A percentile compares a stretch with the other conserved stretches of the same genome.
phyloP scores from a whole-genome alignment of 1,284 basidiomycete genomes.

The Marasmius tenuissimus region DNA sequence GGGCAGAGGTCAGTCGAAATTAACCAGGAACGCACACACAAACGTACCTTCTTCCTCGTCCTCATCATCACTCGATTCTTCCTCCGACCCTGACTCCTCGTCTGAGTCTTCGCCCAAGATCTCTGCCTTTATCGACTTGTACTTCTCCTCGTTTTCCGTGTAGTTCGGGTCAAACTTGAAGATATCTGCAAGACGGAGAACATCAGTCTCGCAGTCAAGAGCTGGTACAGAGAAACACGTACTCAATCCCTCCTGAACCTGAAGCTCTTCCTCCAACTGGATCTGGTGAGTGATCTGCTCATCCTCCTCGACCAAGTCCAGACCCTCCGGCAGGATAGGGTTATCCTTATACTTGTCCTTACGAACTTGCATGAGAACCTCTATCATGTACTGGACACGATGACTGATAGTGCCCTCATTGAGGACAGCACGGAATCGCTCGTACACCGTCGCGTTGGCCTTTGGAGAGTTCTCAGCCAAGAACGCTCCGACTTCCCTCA shows the following conservation, averaged over 20 bases:
- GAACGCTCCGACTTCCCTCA: conserved; percentile 96
- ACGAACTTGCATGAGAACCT: conserved; percentile 96
- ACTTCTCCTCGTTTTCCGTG: conserved; percentile 91
- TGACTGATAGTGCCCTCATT: conserved; percentile 96
- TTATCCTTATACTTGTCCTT: conserved; percentile 99
- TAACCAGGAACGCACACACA: neutral
- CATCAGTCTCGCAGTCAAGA: conserved; percentile 8
- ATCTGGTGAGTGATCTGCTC: conserved; percentile 97
- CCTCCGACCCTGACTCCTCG: conserved; percentile 64
- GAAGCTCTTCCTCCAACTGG: conserved; percentile 88
- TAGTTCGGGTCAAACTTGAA: conserved; percentile 95
- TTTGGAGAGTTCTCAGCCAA: conserved; percentile 93
- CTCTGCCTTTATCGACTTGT: conserved; percentile 88
- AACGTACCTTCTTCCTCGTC: conserved; percentile 63
- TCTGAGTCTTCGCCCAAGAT: conserved; percentile 89
- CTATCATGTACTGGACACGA: conserved; percentile 99
- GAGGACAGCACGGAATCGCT: conserved; percentile 94
- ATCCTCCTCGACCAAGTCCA: conserved; percentile 97
- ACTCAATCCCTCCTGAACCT: conserved; percentile 94
- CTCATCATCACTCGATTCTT: conserved; percentile 43
- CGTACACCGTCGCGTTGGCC: conserved; percentile 91
- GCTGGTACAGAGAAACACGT: conserved; percentile 30
- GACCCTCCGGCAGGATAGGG: conserved; percentile 87
- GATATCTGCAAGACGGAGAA: conserved; percentile 58
- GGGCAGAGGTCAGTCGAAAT: conserved; percentile 9